Percentiles rank a stretch among this genome's conserved stretches.
Conservation (phyloP, 805 yeast genomes). For the Wickerhamiella bombiphila region DNA sequence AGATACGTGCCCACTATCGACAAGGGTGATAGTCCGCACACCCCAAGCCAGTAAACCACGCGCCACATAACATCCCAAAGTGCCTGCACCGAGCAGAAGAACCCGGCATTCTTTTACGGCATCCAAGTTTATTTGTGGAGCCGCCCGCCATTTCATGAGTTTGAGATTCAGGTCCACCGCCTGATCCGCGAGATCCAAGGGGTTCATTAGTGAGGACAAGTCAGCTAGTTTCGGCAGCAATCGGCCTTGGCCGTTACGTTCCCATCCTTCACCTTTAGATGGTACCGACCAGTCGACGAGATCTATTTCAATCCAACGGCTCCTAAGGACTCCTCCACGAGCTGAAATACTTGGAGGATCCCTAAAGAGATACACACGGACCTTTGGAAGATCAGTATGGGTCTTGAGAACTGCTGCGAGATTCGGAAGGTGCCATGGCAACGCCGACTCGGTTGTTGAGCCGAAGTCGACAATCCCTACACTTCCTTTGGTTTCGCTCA, state of each 20-base stretch:
- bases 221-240: constrained; percentile 76
- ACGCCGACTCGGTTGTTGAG: constrained; percentile 26
- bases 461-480: constrained; percentile 15
- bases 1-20: constrained; percentile 79
- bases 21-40: constrained; percentile 66
- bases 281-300: constrained; percentile 10
- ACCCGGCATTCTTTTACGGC: constrained; percentile 45
- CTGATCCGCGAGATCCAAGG: constrained; percentile 69
- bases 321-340: constrained; percentile 9
- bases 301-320: constrained; percentile 20
- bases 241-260: constrained; percentile 53
- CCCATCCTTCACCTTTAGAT: constrained; percentile 60
- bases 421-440: constrained; percentile 39
- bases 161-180: constrained; percentile 83
- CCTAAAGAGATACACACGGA: constrained; percentile 31
- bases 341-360: constrained; percentile 10
- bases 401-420: constrained; percentile 33
- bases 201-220: constrained; percentile 67
- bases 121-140: constrained; percentile 66
- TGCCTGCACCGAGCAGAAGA: constrained; percentile 86
- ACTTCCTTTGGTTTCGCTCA: background rate
- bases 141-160: constrained; percentile 93
- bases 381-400: constrained; percentile 23
- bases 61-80: constrained; percentile 83
- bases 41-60: constrained; percentile 92